Conservation (phyloP, 352 stramenopile genomes). For the Pythium diclinum region DNA sequence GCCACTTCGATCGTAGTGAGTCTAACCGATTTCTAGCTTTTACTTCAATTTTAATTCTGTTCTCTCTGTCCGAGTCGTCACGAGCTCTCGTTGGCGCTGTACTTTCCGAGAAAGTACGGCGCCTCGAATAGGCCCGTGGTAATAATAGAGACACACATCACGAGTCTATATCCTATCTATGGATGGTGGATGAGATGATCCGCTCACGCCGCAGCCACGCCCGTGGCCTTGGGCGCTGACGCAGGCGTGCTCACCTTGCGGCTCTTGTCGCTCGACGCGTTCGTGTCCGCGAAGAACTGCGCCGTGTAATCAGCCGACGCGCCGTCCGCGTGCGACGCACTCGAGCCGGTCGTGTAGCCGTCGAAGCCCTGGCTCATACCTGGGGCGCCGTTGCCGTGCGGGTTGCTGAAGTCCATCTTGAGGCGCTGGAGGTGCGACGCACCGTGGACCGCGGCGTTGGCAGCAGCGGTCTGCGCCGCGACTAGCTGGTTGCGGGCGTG, state of each 20-base stretch:
- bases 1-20: constrained; percentile 20
- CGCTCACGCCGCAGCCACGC: constrained; percentile 17
- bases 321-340: constrained; percentile 24
- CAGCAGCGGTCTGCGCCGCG: constrained; percentile 1
- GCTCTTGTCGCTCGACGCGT: constrained; percentile 37
- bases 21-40: constrained; percentile 20
- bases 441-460: constrained; percentile 7
- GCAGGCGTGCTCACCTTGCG: constrained; percentile 28
- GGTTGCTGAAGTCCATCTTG: constrained; percentile 50
- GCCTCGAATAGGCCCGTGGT: constrained; percentile 4
- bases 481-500: constrained; percentile 28
- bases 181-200: background rate
- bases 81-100: background rate
- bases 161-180: constrained; percentile 24
- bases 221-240: constrained; percentile 11
- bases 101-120: too few relatives aligned
- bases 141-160: constrained; percentile 23
- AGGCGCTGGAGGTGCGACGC: constrained; percentile 39
- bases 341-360: constrained; percentile 29
- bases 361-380: constrained; percentile 34
- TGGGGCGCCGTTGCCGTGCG: constrained; percentile 15
- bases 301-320: constrained; percentile 51
- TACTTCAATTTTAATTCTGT: constrained; percentile 18
- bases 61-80: constrained; percentile 9
- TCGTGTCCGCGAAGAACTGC: constrained; percentile 61